Base-by-base conservation (phyloP, 2,329 filamentous ascomycete genomes). In the Aspergillus novoparasiticus region DNA sequence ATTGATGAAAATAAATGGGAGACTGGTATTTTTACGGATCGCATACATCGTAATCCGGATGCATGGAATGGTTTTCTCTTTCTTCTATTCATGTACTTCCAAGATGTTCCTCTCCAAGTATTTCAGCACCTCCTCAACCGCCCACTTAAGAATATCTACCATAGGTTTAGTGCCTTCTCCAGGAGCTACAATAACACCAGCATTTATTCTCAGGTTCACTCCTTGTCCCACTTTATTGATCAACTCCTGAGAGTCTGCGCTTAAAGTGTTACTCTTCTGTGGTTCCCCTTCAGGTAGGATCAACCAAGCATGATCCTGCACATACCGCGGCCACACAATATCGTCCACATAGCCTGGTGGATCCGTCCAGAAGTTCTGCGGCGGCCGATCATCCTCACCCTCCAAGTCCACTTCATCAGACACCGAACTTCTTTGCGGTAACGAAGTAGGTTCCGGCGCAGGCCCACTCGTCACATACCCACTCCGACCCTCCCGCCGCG, bases 271-370 rank as follows among this genome's bases (percentile, higher is more conserved):
- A 23, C 14, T 28, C 61, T 84, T 67, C 19, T 21, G 21, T 8
- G 45, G 23, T 85, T 92, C 76, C 1, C 92, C 81, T 0, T 87
- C 89, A 9, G 81, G 79, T 67, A 89, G 78, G 73, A 97, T 95
- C 76, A 99, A 81, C 84, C 92, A 96, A 26, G 82, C 82, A 79
- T 98, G 94, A 71, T 93, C 87, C 59, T 86, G 83, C 4, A 91
- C 91, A 77, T 97, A 98, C 71, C 96, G 94, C 4, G 94, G 94
- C 95, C 95, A 99, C 5, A 99, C 95, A 60, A 99, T 86, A 75
- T 91, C 87, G 75, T 98, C 94, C 43, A 98, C 93, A 76, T 98
- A 99, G 0, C 92, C 94, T 0, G 93, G 93, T 0, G 95, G 95
- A 77, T 99, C 95, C 61, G 89, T 85, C 95, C 95, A 99, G 80